Conservation (phyloP, 2,329 filamentous ascomycete species). For the Cytospora chrysosperma region DNA sequence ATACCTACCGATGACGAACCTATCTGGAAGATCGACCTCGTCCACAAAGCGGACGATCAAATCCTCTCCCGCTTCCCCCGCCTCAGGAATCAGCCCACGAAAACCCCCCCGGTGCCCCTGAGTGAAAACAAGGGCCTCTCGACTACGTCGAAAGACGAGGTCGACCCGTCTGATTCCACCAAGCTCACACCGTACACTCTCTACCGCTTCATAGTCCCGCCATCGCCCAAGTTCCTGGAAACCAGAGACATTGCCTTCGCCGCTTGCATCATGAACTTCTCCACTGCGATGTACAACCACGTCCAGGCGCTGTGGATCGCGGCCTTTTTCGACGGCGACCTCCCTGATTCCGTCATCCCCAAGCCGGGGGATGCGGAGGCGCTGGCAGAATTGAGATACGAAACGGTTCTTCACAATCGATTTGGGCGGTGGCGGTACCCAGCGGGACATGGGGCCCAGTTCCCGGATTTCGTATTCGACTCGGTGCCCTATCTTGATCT, state of each 20-base stretch:
- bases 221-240: slow-evolving; percentile 37
- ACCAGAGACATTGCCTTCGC: slow-evolving; percentile 46
- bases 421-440: slow-evolving; percentile 71
- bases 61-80: slow-evolving; percentile 54
- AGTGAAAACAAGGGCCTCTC: slow-evolving; percentile 36
- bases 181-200: slow-evolving; percentile 41
- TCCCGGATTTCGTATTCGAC: slow-evolving; percentile 75
- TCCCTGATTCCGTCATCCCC: slow-evolving; percentile 37
- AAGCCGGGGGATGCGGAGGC: slow-evolving; percentile 32
- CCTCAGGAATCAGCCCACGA: slow-evolving; percentile 48
- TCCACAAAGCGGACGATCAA: slow-evolving; percentile 48
- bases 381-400: slow-evolving; percentile 45
- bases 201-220: slow-evolving; percentile 48
- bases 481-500: slow-evolving; percentile 70
- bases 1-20: slow-evolving; percentile 25
- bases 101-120: slow-evolving; percentile 45
- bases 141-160: slow-evolving; percentile 22
- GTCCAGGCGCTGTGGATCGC: slow-evolving; percentile 61
- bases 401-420: slow-evolving; percentile 63
- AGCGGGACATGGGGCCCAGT: slow-evolving; percentile 52
- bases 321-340: slow-evolving; percentile 59
- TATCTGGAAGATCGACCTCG: slow-evolving; percentile 37
- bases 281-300: slow-evolving; percentile 42
- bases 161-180: slow-evolving; percentile 31
- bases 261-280: slow-evolving; percentile 45